Evolutionary conservation across 495 filamentous ascomycete species (phyloP).

Genomic region (Podospora bellae-mahoneyi): DNA sequence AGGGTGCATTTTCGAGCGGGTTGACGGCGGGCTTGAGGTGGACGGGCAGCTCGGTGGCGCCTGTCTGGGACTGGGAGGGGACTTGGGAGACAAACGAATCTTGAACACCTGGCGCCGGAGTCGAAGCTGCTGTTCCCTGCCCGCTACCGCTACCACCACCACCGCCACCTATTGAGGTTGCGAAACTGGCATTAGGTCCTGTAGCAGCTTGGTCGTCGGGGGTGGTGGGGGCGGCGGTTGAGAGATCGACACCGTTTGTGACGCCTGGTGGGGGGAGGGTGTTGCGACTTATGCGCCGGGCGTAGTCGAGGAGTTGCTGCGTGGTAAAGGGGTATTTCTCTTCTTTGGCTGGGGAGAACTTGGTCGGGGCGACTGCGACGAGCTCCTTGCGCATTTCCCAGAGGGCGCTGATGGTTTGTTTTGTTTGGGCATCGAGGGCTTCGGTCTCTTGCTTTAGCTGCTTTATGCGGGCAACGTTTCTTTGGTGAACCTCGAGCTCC

Average conservation of each 20-base stretch:
- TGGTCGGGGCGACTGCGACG: constrained; percentile 53
- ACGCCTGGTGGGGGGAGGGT: constrained; percentile 64
- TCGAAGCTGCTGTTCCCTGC: constrained; percentile 3
- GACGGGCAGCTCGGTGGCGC: constrained; percentile 32
- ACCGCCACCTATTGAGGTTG: not conserved
- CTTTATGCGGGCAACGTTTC: constrained; percentile 60
- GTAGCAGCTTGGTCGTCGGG: constrained; percentile 3
- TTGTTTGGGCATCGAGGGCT: constrained; percentile 59
- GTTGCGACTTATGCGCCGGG: constrained; percentile 67
- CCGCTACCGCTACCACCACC: too few species aligned
- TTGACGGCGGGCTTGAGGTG: constrained; percentile 51
- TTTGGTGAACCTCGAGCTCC: constrained; percentile 64
- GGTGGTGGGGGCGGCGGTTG: constrained; percentile 15
- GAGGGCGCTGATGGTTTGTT: constrained; percentile 55
- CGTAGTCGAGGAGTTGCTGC: constrained; percentile 66
- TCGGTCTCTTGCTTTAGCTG: constrained; percentile 58
- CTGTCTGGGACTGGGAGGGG: constrained; percentile 14
- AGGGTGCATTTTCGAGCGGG: constrained; percentile 45
- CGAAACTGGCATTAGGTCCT: not conserved
- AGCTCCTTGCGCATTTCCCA: constrained; percentile 67
- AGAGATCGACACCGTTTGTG: constrained; percentile 35
- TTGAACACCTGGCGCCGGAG: not conserved
- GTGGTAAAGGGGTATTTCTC: constrained; percentile 52
- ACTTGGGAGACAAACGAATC: constrained; percentile 5
- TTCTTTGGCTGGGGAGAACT: constrained; percentile 37